These are phyloP conservation scores for Sporisorium reilianum DNA, from an alignment of 1,284 basidiomycete species.

Conservation along the genomic window DNA sequence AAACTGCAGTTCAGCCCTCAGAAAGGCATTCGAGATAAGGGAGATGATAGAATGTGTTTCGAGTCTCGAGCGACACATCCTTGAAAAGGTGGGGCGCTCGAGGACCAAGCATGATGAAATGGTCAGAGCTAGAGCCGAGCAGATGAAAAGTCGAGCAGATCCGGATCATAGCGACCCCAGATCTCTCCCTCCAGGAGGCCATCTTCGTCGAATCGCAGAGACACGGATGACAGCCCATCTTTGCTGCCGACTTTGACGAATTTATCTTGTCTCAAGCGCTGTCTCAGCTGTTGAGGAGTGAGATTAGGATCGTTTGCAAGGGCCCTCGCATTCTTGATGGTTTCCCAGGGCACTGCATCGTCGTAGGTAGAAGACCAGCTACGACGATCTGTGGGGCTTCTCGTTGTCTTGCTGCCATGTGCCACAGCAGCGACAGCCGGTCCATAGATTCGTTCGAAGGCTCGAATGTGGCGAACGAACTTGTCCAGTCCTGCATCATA, in stretches of 20 bases:
- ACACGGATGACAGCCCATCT: neutral
- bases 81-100: no score
- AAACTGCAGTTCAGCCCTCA: no score
- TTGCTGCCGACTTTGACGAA: constrained; percentile 1
- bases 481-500: neutral
- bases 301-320: neutral
- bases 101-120: no score
- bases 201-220: neutral
- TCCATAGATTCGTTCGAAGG: neutral
- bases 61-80: no score
- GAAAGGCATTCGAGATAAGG: no score
- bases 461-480: neutral
- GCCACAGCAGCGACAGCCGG: neutral
- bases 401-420: neutral
- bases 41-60: no score
- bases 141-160: constrained; percentile 5
- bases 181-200: neutral
- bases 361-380: neutral
- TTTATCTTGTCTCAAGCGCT: neutral
- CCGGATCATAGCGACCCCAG: neutral
- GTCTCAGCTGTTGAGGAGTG: neutral
- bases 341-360: neutral
- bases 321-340: neutral
- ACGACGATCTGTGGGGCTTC: neutral
- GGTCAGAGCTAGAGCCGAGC: no score